phyloP scores from a whole-genome alignment of 1,139 yeast genomes.

The Blastobotrys raffinosifermentans region DNA sequence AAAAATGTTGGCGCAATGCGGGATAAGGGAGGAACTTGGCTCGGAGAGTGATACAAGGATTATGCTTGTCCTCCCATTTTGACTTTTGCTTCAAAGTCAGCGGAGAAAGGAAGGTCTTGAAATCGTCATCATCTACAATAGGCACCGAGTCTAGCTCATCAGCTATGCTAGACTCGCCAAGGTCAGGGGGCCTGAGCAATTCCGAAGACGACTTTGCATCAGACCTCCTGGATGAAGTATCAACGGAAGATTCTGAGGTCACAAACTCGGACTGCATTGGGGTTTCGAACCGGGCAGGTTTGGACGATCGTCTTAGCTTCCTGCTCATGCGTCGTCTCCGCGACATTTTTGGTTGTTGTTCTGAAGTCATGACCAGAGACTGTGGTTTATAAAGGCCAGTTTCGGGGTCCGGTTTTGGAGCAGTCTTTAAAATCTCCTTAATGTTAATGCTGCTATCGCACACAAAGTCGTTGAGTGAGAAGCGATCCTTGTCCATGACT shows the following conservation, averaged over 20 bases:
- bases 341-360: slow-evolving; percentile 3
- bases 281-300: neutral
- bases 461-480: slow-evolving; percentile 77
- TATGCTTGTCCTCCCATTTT: slow-evolving; percentile 36
- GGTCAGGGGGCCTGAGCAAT: neutral
- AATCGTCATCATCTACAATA: neutral
- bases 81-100: slow-evolving; percentile 31
- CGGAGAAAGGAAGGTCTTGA: slow-evolving; percentile 31
- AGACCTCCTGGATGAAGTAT: neutral
- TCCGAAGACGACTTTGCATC: neutral
- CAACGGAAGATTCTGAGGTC: neutral
- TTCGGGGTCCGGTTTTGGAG: slow-evolving; percentile 30
- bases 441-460: slow-evolving; percentile 57
- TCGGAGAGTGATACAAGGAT: slow-evolving; percentile 53
- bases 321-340: slow-evolving; percentile 7
- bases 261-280: neutral
- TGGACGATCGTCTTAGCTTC: slow-evolving; percentile 3
- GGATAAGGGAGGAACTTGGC: slow-evolving; percentile 67
- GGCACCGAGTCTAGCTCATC: neutral
- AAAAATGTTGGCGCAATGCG: slow-evolving; percentile 58
- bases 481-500: slow-evolving; percentile 76
- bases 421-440: slow-evolving; percentile 40
- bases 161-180: neutral
- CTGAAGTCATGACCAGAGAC: slow-evolving; percentile 7
- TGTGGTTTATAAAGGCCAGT: slow-evolving; percentile 29